These are phyloP conservation scores for Penicillium sp. DNA, from an alignment of 2,329 filamentous ascomycete species.

Conservation along the genomic window DNA sequence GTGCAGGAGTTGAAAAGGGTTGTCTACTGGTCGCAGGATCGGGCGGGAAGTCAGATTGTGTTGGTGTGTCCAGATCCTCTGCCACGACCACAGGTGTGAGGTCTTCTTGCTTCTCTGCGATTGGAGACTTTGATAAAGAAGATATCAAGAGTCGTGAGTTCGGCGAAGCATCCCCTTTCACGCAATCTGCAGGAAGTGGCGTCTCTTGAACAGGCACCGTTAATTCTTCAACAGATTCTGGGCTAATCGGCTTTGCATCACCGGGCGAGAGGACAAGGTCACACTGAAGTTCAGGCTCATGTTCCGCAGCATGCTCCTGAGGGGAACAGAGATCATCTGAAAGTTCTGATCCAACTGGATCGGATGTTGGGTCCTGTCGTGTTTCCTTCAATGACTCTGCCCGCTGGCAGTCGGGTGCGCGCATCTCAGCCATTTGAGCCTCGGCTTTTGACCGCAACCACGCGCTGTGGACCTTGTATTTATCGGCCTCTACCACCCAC, in stretches of 20 bases:
- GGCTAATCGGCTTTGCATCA: background rate
- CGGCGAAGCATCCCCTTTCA: background rate
- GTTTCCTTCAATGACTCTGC: background rate
- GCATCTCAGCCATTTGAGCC: slow-evolving; percentile 3
- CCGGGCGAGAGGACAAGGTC: background rate
- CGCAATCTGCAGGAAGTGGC: background rate
- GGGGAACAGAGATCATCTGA: background rate
- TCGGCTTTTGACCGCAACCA: slow-evolving; percentile 30
- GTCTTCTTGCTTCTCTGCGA: background rate
- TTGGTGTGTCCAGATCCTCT: slow-evolving; percentile 17
- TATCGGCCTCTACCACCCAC: slow-evolving; percentile 78
- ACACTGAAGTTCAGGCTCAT: background rate
- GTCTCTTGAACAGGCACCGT: background rate
- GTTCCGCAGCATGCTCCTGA: background rate
- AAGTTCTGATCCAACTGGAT: background rate
- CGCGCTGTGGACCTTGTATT: slow-evolving; percentile 67
- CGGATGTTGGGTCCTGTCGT: background rate
- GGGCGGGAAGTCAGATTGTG: slow-evolving; percentile 8
- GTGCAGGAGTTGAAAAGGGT: slow-evolving; percentile 3
- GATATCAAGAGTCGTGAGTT: background rate
- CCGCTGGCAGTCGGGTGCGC: background rate
- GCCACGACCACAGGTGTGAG: background rate
- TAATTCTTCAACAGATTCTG: background rate
- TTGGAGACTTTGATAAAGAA: background rate
- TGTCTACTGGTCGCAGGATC: background rate